Evolutionary conservation across 306 rosid species (phyloP), one percentile per base, ranked within the genome.

Genomic region (Bauhinia variegata): DNA sequence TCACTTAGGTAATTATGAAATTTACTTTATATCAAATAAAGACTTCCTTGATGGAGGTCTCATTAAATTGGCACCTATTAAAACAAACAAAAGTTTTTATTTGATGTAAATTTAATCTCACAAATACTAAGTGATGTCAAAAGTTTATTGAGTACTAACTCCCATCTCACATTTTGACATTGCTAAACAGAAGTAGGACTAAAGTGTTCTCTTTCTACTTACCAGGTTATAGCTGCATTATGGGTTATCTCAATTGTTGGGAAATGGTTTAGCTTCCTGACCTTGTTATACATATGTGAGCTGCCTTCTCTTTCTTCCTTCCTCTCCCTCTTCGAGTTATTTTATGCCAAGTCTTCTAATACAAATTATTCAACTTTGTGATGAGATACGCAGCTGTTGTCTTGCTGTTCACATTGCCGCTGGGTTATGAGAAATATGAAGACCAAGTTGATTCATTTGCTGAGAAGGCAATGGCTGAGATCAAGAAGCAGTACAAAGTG

Each of bases 401-500:
- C 54, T 60, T 83, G 57, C 82, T 92, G 41, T 85, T 84, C 84
- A 87, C 98, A 4, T 39, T 89, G 63, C 96, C 96, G 0, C 80
- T 87, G 60, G 54, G 82, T 32, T 92, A 92, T 15, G 96, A 92
- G 84, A 92, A 87, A 77, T 60, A 82, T 23, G 96, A 92, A 7
- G 84, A 84, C 48, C 83, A 92, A 79, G 82, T 92, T 32, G 98
- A 92, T 55, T 66, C 87, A 34, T 63, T 76, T 1, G 95, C 82
- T 3, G 92, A 89, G 95, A 92, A 87, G 75, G 96, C 92, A 43
- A 75, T 75, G 63, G 56, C 78, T 42, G 89, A 87, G 83, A 33
- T 89, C 38, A 92, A 89, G 81, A 89, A 87, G 87, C 92, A 84
- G 74, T 88, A 89, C 63, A 92, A 82, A 44, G 89, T 89, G 18